Conservation (phyloP, 306 rosid species). For the Senna siamea region DNA sequence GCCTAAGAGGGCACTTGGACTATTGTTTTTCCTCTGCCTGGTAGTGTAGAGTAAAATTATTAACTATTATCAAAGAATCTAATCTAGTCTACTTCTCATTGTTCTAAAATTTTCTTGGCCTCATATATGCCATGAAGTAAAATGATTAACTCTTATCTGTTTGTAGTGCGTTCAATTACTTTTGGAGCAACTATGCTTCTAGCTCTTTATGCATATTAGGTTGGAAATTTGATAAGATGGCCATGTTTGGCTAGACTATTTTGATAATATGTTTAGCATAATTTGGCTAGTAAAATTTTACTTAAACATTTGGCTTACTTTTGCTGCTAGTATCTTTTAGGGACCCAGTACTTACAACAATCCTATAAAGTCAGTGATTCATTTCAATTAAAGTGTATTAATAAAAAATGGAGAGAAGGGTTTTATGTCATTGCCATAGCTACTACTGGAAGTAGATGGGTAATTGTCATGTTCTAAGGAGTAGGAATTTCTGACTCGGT, state of each 20-base stretch:
- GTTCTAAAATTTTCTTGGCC: too few relatives aligned
- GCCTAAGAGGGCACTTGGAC: conserved; percentile 84
- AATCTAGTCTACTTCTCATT: too few relatives aligned
- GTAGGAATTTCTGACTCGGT: conserved; percentile 82
- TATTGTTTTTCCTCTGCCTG: conserved; percentile 92
- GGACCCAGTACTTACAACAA: conserved; percentile 79
- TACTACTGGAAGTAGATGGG: conserved; percentile 87
- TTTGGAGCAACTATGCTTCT: conserved; percentile 8
- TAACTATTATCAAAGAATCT: too few relatives aligned
- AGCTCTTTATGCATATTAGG: not conserved
- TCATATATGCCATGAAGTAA: too few relatives aligned
- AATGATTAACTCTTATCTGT: too few relatives aligned
- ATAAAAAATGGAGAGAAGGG: conserved; percentile 95
- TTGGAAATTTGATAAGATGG: not conserved
- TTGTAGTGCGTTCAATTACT: conserved; percentile 47
- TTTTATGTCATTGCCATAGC: conserved; percentile 88
- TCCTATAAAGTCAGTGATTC: conserved; percentile 95
- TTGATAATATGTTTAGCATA: not conserved
- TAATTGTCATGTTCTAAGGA: conserved; percentile 90
- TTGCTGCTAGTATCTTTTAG: conserved; percentile 44
- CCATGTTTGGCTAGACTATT: conserved; percentile 22
- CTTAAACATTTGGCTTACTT: too few relatives aligned
- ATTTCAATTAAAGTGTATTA: conserved; percentile 91
- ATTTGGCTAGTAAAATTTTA: too few relatives aligned
- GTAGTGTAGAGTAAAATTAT: too few relatives aligned